Percentiles rank a stretch among this genome's conserved stretches.
phyloP scores from a whole-genome alignment of 2,329 filamentous ascomycete genomes.

The Alternaria rosae region DNA sequence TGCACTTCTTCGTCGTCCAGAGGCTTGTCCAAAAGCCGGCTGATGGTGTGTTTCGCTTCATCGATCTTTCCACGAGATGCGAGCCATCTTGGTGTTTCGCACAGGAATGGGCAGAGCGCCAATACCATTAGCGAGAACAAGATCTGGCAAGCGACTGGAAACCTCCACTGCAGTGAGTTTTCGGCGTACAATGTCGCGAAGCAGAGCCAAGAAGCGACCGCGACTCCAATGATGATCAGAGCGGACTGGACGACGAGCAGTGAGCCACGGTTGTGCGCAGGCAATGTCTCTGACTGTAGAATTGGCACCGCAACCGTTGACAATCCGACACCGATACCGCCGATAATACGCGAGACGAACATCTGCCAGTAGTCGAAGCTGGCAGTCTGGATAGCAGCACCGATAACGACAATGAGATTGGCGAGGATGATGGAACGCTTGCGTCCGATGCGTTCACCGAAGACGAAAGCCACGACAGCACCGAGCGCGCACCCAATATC shows the following conservation, averaged over 20 bases:
- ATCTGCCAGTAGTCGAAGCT: conserved; percentile 41
- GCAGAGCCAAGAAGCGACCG: conserved; percentile 23
- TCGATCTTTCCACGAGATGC: conserved; percentile 34
- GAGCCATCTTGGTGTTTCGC: conserved; percentile 52
- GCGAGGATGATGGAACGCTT: conserved; percentile 65
- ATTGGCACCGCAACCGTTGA: conserved; percentile 58
- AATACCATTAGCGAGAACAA: conserved; percentile 63
- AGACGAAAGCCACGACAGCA: conserved; percentile 47
- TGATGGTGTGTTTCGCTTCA: conserved; percentile 32
- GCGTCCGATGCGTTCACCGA: conserved; percentile 65
- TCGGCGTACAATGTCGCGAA: conserved; percentile 22
- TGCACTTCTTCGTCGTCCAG: conserved; percentile 42
- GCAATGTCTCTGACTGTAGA: conserved; percentile 52
- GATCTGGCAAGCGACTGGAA: conserved; percentile 64
- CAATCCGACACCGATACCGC: conserved; percentile 54
- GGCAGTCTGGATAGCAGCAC: conserved; percentile 43
- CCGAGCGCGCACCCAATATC: conserved; percentile 54
- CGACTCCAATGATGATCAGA: conserved; percentile 26
- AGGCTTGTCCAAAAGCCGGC: conserved; percentile 42
- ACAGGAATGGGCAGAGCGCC: conserved; percentile 55
- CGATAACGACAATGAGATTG: conserved; percentile 46
- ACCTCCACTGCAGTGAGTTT: conserved; percentile 31
- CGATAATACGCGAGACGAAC: conserved; percentile 49
- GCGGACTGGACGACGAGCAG: conserved; percentile 22
- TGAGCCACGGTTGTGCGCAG: conserved; percentile 24